Evolutionary conservation across 2,329 filamentous ascomycete genomes (phyloP).

Genomic region (Tolypocladium ovalisporum): DNA sequence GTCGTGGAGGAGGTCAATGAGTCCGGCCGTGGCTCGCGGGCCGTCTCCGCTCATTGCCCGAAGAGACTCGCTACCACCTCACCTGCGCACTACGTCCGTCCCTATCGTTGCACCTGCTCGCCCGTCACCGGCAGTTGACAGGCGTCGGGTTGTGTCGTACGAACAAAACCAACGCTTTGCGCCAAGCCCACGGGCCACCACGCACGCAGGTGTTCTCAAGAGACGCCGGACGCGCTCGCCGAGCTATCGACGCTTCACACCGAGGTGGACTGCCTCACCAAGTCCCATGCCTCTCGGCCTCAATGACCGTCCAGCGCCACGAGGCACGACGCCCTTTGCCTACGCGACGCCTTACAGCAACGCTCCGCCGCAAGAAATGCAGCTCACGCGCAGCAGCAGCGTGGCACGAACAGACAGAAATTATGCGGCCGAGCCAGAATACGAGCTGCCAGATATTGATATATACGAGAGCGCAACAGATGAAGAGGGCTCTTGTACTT

Average conservation of each 20-base stretch:
- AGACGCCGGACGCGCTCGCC: constrained; percentile 50
- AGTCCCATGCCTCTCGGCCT: constrained; percentile 27
- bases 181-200: constrained; percentile 13
- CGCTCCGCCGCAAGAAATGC: constrained; percentile 33
- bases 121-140: constrained; percentile 25
- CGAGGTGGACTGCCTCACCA: constrained; percentile 41
- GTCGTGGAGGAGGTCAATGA: constrained; percentile 17
- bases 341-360: constrained; percentile 69
- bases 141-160: constrained; percentile 35
- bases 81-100: constrained; percentile 42
- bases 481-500: constrained; percentile 18
- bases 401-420: constrained; percentile 13
- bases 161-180: constrained; percentile 22
- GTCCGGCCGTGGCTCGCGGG: constrained; percentile 21
- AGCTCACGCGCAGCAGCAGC: constrained; percentile 17
- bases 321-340: constrained; percentile 47
- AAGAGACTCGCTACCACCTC: constrained; percentile 32
- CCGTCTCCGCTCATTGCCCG: constrained; percentile 30
- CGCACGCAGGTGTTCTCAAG: constrained; percentile 26
- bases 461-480: constrained; percentile 25
- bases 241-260: constrained; percentile 40
- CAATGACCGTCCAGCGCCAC: constrained; percentile 17
- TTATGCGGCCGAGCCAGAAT: constrained; percentile 24
- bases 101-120: constrained; percentile 28
- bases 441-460: constrained; percentile 23